phyloP scores from a whole-genome alignment of 2,329 filamentous ascomycete genomes.

The Pestalotiopsis sp. region DNA sequence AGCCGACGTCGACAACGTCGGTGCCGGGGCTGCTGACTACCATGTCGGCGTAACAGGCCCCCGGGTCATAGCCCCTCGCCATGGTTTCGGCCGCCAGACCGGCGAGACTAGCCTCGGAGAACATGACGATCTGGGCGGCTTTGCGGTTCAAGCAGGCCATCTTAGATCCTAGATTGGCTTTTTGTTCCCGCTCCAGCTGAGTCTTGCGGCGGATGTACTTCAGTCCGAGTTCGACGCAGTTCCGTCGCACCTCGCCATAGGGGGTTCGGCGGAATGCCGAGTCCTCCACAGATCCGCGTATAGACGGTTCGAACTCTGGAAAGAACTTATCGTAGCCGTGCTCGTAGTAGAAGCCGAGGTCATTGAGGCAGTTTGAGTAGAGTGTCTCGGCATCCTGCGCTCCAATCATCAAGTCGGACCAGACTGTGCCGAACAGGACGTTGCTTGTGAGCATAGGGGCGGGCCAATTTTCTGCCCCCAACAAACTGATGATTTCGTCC shows the following conservation, averaged over 20 bases:
- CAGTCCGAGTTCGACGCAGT: conserved; percentile 8
- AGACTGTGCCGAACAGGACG: conserved; percentile 23
- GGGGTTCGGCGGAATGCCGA: conserved; percentile 8
- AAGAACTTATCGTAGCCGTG: conserved; percentile 26
- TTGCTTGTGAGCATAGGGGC: conserved; percentile 22
- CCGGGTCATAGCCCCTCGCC: conserved; percentile 25
- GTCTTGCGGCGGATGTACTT: conserved; percentile 28
- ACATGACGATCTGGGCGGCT: conserved; percentile 21
- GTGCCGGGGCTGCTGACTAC: conserved; percentile 25
- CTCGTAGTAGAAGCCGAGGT: conserved; percentile 29
- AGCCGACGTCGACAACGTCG: conserved; percentile 15
- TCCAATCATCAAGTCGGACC: conserved; percentile 24
- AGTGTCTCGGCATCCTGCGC: conserved; percentile 24
- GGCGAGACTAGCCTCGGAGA: conserved; percentile 38
- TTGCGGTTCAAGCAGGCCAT: conserved; percentile 21
- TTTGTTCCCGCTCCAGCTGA: conserved; percentile 21
- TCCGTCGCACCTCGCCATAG: conserved; percentile 16
- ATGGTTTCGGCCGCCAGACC: conserved; percentile 39
- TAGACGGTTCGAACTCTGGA: conserved; percentile 21
- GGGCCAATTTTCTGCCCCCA: conserved; percentile 14
- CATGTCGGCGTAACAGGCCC: conserved; percentile 23
- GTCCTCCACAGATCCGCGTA: conserved; percentile 9
- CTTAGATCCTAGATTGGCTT: conserved; percentile 18
- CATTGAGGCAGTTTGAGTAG: conserved; percentile 26
- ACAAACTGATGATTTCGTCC: neutral